Base-by-base conservation (phyloP, 768 basidiomycete species). In the Suillus lakei region DNA sequence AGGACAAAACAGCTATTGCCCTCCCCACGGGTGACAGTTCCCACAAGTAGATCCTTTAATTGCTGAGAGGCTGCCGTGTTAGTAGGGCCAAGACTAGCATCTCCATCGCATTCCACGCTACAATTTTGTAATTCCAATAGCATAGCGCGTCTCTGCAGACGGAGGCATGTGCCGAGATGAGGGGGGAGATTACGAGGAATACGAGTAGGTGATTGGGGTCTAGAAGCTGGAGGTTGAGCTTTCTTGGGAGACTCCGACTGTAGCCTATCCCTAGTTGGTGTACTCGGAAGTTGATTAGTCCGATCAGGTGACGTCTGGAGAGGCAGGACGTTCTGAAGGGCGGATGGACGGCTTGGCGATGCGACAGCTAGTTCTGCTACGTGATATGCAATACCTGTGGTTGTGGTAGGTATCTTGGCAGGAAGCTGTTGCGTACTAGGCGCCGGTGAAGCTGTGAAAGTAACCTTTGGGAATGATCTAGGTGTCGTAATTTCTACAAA, bases 1-100 rank as follows among this genome's bases (percentile, higher is more conserved):
- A 95, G 82, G 4, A 98, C 73, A 62, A 98, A 82, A 72, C 96
- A 98, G 64, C 95, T 97, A 67, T 98, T 98, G 4, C 96, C 96
- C 80, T 98, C 96, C 12, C 91, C 91, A 34, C 95, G 85, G 26
- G 79, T 79, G 5, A 92, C 83, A 1, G 93, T 94, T 13, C 95
- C 96, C 26, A 78, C 74, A 5, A 98, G 79, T 26, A 98, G 77
- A 55, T 86, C 84, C 1, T 77, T 72, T 15, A 98, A 74, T 63
- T 92, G 88, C 39, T 85, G 72, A 32, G 82, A 77, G 0, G 91
- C 88, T 21, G 79, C 71, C 2, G 68, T 74, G 70, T 92, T 90
- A 5, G 87, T 82, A 2, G 82, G 39, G 26, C 58, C 58, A 76
- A 12, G 66, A 65, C 21, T 77, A 77, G 71, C 77, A 28, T 80